Evolutionary conservation across 148 eudicot species (phyloP).

Genomic region (Nepenthes gracilis): DNA sequence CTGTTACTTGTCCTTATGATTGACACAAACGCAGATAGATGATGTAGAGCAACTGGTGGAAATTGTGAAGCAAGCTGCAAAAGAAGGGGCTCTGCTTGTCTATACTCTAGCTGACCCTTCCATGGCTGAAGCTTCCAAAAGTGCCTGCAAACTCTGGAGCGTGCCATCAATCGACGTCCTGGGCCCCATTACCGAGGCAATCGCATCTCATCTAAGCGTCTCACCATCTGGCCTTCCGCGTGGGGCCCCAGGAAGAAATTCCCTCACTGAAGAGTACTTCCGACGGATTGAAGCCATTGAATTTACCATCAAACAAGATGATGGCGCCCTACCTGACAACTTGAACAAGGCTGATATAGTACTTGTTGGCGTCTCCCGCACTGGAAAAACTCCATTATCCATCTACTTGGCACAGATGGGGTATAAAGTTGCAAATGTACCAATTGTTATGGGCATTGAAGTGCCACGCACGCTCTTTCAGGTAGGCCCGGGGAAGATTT

Average conservation of each 20-base stretch:
- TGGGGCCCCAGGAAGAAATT: slow-evolving; percentile 65
- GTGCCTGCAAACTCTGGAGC: slow-evolving; percentile 72
- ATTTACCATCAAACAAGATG: slow-evolving; percentile 93
- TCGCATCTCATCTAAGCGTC: slow-evolving; percentile 74
- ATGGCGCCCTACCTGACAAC: slow-evolving; percentile 83
- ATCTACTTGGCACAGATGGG: slow-evolving; percentile 89
- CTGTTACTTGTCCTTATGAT: not conserved
- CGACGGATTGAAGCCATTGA: slow-evolving; percentile 82
- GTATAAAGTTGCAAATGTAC: slow-evolving; percentile 87
- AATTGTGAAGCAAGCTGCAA: slow-evolving; percentile 75
- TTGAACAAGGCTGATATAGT: slow-evolving; percentile 65
- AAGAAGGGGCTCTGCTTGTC: slow-evolving; percentile 67
- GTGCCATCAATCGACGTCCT: slow-evolving; percentile 61
- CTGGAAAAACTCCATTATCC: slow-evolving; percentile 89
- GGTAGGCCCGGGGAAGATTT: slow-evolving; percentile 66
- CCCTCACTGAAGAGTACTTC: slow-evolving; percentile 76
- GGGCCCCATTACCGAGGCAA: slow-evolving; percentile 76
- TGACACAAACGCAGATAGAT: slow-evolving; percentile 37
- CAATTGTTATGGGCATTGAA: slow-evolving; percentile 59
- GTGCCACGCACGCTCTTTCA: slow-evolving; percentile 58
- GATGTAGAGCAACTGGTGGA: slow-evolving; percentile 66
- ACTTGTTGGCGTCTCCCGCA: slow-evolving; percentile 83
- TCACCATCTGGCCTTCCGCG: slow-evolving; percentile 89
- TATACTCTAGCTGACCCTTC: slow-evolving; percentile 90
- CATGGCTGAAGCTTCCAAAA: slow-evolving; percentile 61